Evolutionary conservation across 2,329 filamentous ascomycete species (phyloP), one percentile per base, ranked within the genome.

Genomic region (Cercospora sesami): DNA sequence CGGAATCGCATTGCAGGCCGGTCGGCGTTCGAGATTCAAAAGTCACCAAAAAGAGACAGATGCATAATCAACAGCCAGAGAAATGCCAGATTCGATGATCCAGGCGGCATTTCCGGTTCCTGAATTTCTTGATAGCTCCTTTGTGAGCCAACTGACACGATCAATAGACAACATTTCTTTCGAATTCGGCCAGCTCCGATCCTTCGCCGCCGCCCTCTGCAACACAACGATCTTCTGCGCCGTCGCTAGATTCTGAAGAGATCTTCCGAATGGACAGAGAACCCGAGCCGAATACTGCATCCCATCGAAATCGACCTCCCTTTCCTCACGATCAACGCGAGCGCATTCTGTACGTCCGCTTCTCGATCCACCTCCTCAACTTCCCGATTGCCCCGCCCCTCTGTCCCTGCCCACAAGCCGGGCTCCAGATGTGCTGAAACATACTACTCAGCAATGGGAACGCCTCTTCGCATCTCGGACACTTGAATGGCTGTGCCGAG

Each of bases 361-460:
- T 64, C 61, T 21, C 39, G 28, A 65, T 36, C 64, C 61, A 65
- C 62, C 64, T 53, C 60, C 53, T 62, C 45, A 67, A 42, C 65
- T 67, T 69, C 62, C 48, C 57, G 8, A 69, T 63, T 21, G 65
- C 45, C 0, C 64, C 64, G 12, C 62, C 58, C 23, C 63, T 63
- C 62, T 30, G 65, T 2, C 65, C 61, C 48, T 65, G 65, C 51
- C 18, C 18, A 53, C 68, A 67, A 7, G 45, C 36, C 12, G 28
- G 18, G 58, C 65, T 69, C 68, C 65, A 65, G 26, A 67, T 51
- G 16, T 67, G 62, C 59, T 57, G 58, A 16, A 65, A 55, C 28
- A 67, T 16, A 45, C 65, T 65, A 14, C 61, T 63, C n/a, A 67
- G 63, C 39, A 63, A 36, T 14, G 57, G 58, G n/a, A 69, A 63